Conservation (phyloP, 257 asterid genomes). For the Solanum medicagineum region DNA sequence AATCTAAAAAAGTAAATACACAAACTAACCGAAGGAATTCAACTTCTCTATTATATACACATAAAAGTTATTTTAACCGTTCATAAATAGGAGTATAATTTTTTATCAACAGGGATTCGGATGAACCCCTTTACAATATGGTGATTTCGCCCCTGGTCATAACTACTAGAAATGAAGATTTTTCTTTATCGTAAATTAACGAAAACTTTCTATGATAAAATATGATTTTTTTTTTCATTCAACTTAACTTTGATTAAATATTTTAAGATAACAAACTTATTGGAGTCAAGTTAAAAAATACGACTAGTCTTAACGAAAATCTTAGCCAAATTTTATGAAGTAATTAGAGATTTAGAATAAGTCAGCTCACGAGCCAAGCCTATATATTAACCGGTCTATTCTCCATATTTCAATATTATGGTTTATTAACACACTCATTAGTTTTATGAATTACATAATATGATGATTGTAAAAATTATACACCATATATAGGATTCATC, state of each 20-base stretch:
- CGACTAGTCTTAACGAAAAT: neutral
- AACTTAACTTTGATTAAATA: neutral
- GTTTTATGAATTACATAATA: neutral
- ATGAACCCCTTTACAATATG: no score
- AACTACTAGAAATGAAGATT: no score
- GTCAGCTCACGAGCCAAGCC: neutral
- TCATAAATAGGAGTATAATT: no score
- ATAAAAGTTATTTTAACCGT: no score
- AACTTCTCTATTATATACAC: no score
- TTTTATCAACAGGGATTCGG: no score
- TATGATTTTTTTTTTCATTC: neutral
- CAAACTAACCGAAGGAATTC: rapidly evolving
- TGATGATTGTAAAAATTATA: neutral
- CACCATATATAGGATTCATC: neutral
- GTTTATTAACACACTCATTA: neutral
- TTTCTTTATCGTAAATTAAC: neutral
- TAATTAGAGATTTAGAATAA: neutral
- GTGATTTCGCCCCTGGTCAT: no score
- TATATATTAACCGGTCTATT: neutral
- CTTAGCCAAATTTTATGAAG: neutral
- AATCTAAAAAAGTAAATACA: no score
- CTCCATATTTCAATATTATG: neutral
- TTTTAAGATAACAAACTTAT: neutral
- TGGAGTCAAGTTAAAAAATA: neutral
- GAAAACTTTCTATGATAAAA: neutral